Percentiles rank a stretch among this genome's conserved stretches.
Conservation (phyloP, 2,329 filamentous ascomycete genomes). For the Alternaria atra region DNA sequence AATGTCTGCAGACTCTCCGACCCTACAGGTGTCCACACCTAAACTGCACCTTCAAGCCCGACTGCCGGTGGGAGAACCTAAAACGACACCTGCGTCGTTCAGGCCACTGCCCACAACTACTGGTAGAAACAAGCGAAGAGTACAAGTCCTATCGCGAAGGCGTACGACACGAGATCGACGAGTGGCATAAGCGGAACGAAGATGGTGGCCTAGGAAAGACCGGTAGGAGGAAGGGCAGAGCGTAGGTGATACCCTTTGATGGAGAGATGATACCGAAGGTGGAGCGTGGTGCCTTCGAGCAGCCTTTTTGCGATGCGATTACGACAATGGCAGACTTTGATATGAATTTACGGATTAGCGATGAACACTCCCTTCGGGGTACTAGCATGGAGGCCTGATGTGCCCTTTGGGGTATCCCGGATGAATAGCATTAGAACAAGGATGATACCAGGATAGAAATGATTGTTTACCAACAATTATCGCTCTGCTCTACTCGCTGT, state of each 20-base stretch:
- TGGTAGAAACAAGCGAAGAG: conserved; percentile 44
- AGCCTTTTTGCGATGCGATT: not conserved
- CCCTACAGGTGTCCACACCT: conserved; percentile 49
- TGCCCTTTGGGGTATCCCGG: not conserved
- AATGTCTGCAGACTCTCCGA: conserved; percentile 37
- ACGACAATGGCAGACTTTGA: not conserved
- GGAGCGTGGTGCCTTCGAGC: not conserved
- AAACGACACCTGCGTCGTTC: conserved; percentile 51
- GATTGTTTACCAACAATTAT: not conserved
- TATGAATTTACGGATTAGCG: not conserved
- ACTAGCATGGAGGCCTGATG: not conserved
- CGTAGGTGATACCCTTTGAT: not conserved
- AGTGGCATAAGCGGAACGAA: conserved; percentile 44
- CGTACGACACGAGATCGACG: conserved; percentile 44
- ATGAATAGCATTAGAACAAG: not conserved
- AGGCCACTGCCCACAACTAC: conserved; percentile 47
- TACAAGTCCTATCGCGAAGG: conserved; percentile 46
- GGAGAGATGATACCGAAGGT: not conserved
- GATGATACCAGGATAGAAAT: not conserved
- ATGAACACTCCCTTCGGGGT: not conserved
- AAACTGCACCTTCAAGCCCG: conserved; percentile 50
- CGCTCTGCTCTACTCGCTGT: not conserved
- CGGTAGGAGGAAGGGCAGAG: conserved; percentile 32
- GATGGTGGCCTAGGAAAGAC: conserved; percentile 29
- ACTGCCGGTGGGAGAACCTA: conserved; percentile 52